phyloP scores from a whole-genome alignment of 208 protist species.

The Lotmaria passim region DNA sequence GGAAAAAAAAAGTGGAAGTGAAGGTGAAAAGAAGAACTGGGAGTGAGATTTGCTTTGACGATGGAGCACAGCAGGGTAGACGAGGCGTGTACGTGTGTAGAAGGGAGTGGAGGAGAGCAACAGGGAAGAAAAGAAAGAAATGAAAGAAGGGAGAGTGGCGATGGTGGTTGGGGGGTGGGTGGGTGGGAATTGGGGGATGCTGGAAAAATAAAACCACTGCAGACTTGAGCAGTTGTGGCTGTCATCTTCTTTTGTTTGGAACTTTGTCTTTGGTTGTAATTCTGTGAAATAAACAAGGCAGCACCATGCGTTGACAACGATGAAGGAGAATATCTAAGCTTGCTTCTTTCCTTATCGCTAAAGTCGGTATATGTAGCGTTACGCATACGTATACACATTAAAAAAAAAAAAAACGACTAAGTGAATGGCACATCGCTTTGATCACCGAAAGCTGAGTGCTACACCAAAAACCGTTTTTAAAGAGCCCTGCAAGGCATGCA shows the following conservation, averaged over 20 bases:
- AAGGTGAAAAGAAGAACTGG: too few species aligned
- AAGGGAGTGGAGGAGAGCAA: too few species aligned
- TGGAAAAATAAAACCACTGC: neutral
- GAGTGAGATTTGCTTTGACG: too few species aligned
- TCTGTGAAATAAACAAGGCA: too few species aligned
- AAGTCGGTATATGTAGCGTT: too few species aligned
- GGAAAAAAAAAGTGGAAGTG: neutral
- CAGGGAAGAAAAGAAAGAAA: constrained; percentile 4
- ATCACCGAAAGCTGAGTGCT: constrained; percentile 23
- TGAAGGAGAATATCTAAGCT: too few species aligned
- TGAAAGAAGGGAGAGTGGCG: neutral
- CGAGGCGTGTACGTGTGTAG: too few species aligned
- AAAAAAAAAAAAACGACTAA: neutral
- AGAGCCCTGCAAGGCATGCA: constrained; percentile 73
- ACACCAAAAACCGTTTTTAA: constrained; percentile 60
- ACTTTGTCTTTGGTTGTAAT: neutral
- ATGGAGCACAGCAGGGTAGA: too few species aligned
- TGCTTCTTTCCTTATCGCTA: too few species aligned
- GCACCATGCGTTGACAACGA: too few species aligned
- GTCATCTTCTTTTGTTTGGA: neutral
- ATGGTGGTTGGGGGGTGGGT: neutral
- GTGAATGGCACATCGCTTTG: neutral
- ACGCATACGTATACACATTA: too few species aligned
- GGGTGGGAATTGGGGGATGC: neutral
- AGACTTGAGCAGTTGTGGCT: too few species aligned